These are phyloP conservation scores for Aspergillus floridensis DNA, from an alignment of 2,329 filamentous ascomycete species.

Conservation along the genomic window DNA sequence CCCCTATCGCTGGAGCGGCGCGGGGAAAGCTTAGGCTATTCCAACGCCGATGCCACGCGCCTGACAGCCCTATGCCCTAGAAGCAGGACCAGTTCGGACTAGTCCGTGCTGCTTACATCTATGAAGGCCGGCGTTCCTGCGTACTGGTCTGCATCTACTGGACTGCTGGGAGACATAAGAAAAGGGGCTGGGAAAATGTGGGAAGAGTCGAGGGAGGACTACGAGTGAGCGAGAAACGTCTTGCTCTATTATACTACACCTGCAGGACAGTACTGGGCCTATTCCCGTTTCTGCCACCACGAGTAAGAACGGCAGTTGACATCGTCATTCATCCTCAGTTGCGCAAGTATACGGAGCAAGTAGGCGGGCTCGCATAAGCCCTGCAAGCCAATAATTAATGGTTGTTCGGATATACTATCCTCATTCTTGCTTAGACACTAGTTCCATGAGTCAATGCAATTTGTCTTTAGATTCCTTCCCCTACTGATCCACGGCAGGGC, in stretches of 20 bases:
- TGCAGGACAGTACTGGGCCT: no score
- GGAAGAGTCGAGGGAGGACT: background rate
- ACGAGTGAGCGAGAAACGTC: no score
- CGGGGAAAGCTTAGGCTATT: constrained; percentile 6
- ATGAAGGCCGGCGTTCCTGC: background rate
- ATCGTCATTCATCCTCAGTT: background rate
- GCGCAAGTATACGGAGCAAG: background rate
- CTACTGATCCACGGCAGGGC: constrained; percentile 13
- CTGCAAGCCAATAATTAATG: background rate
- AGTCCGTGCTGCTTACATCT: background rate
- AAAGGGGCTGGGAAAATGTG: background rate
- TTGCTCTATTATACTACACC: no score
- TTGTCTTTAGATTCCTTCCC: background rate
- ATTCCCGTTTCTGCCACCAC: no score
- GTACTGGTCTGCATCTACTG: background rate
- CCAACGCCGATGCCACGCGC: constrained; percentile 5
- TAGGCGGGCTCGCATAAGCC: background rate
- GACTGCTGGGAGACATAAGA: no score
- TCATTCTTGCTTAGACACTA: background rate
- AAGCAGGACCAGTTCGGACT: background rate
- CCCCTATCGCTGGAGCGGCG: constrained; percentile 6
- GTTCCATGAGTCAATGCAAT: background rate
- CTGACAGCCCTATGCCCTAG: constrained; percentile 2
- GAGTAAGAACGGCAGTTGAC: background rate
- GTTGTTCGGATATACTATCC: background rate